A percentile compares a stretch with the other conserved stretches of the same genome.
Evolutionary conservation across 352 stramenopile species (phyloP).

Genomic region (Phytophthora idaei): DNA sequence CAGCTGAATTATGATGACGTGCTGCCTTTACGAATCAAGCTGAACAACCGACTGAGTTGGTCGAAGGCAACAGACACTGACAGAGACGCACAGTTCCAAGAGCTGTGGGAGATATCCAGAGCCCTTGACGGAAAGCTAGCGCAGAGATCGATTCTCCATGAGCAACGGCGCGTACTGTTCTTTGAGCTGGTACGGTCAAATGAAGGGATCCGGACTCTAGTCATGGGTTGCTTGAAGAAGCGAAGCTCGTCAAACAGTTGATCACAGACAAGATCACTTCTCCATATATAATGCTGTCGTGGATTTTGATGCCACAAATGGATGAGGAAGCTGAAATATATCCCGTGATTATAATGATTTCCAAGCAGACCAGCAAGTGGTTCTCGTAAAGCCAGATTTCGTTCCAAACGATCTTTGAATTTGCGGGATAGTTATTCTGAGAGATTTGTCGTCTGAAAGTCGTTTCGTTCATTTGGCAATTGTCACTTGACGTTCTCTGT

Average conservation of each 20-base stretch:
- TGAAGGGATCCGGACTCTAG: not conserved
- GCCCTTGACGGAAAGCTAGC: not conserved
- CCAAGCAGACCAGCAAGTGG: too few relatives aligned
- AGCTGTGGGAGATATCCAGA: not conserved
- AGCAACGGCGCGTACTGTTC: not conserved
- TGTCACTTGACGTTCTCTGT: not conserved
- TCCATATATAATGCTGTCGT: too few relatives aligned
- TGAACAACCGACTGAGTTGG: not conserved
- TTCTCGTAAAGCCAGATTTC: too few relatives aligned
- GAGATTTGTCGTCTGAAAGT: not conserved
- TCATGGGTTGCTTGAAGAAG: not conserved
- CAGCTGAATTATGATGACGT: not conserved
- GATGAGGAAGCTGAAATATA: too few relatives aligned
- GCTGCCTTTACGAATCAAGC: not conserved
- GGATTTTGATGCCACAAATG: too few relatives aligned
- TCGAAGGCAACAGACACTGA: not conserved
- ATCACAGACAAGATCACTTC: too few relatives aligned
- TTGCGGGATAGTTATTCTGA: not conserved
- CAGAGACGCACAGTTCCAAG: not conserved
- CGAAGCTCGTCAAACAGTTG: too few relatives aligned
- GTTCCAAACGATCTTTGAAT: too few relatives aligned
- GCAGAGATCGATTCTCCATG: not conserved
- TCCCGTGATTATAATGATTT: too few relatives aligned
- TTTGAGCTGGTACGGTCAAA: not conserved
- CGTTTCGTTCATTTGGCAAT: not conserved